phyloP scores from a whole-genome alignment of 2,329 filamentous ascomycete species.

The Thielaviopsis euricoi region DNA sequence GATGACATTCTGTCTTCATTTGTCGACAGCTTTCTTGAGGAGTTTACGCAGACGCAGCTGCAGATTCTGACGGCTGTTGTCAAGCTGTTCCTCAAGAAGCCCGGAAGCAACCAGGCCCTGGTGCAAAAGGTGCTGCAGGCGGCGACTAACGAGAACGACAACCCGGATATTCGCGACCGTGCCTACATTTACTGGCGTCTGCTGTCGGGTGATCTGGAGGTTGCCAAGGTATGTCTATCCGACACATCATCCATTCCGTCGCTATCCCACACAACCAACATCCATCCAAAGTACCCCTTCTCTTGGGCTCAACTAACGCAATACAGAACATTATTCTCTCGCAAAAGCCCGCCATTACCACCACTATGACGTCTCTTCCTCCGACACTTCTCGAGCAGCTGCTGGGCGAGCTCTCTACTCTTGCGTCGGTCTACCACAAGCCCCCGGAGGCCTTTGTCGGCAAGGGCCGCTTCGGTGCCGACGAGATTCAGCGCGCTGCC shows the following conservation, averaged over 20 bases:
- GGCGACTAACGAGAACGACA: slow-evolving; percentile 89
- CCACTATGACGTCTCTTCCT: slow-evolving; percentile 82
- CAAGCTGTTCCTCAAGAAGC: slow-evolving; percentile 94
- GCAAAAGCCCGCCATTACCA: slow-evolving; percentile 83
- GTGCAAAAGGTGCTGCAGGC: slow-evolving; percentile 90
- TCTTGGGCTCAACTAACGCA: neutral
- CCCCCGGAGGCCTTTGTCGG: slow-evolving; percentile 96
- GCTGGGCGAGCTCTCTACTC: slow-evolving; percentile 79
- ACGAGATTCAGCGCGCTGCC: slow-evolving; percentile 84
- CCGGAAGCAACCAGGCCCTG: slow-evolving; percentile 73
- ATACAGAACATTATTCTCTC: slow-evolving; percentile 66
- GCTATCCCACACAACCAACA: too few relatives aligned
- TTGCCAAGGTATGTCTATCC: slow-evolving; percentile 52
- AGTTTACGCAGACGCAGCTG: slow-evolving; percentile 96
- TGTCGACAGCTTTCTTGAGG: slow-evolving; percentile 86
- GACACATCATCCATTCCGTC: too few relatives aligned
- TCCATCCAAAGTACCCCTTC: neutral
- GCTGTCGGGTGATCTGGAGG: slow-evolving; percentile 75
- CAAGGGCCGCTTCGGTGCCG: slow-evolving; percentile 82
- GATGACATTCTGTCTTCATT: slow-evolving; percentile 84
- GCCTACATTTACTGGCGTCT: slow-evolving; percentile 98
- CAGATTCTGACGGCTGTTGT: slow-evolving; percentile 95
- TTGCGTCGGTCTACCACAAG: slow-evolving; percentile 97
- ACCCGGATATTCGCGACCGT: slow-evolving; percentile 90
- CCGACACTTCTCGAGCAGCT: slow-evolving; percentile 72